A percentile compares a stretch with the other conserved stretches of the same genome.
Evolutionary conservation across 495 filamentous ascomycete genomes (phyloP).

Genomic region (Tuber melanosporum): DNA sequence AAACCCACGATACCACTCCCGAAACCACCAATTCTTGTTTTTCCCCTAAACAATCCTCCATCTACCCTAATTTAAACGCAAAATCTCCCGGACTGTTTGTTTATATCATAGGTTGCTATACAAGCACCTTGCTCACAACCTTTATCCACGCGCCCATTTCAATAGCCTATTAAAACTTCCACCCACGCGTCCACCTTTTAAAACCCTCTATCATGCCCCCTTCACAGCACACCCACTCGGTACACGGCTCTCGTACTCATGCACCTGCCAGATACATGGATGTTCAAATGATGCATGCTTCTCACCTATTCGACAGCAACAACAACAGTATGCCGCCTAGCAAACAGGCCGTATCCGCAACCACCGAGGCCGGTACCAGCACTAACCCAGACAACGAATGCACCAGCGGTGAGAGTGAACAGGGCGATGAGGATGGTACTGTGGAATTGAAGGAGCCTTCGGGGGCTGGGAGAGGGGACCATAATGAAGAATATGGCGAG

Average conservation of each 20-base stretch:
- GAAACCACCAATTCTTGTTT: not conserved
- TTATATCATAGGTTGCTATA: not conserved
- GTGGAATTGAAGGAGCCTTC: conserved; percentile 17
- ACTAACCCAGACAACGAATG: conserved; percentile 7
- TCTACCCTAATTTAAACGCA: not conserved
- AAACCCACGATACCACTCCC: not conserved
- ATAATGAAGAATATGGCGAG: conserved; percentile 42
- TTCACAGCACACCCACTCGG: conserved; percentile 5
- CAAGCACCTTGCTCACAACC: not conserved
- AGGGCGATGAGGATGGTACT: conserved; percentile 21
- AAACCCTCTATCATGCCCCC: not conserved
- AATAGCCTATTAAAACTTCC: not conserved
- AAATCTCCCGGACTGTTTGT: not conserved
- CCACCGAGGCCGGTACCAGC: conserved; percentile 14
- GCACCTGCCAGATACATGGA: conserved; percentile 20
- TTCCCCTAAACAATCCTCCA: not conserved
- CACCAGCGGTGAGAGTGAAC: conserved; percentile 13
- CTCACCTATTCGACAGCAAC: conserved; percentile 26
- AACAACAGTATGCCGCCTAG: conserved; percentile 16
- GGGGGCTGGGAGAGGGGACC: conserved; percentile 5
- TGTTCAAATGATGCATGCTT: conserved; percentile 31
- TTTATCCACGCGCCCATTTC: not conserved
- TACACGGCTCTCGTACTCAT: not conserved
- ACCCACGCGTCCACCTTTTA: not conserved
- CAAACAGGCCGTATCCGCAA: conserved; percentile 14